A percentile compares a stretch with the other conserved stretches of the same genome.
Evolutionary conservation across 2,329 filamentous ascomycete species (phyloP).

Genomic region (Calcarisporium arbuscula): DNA sequence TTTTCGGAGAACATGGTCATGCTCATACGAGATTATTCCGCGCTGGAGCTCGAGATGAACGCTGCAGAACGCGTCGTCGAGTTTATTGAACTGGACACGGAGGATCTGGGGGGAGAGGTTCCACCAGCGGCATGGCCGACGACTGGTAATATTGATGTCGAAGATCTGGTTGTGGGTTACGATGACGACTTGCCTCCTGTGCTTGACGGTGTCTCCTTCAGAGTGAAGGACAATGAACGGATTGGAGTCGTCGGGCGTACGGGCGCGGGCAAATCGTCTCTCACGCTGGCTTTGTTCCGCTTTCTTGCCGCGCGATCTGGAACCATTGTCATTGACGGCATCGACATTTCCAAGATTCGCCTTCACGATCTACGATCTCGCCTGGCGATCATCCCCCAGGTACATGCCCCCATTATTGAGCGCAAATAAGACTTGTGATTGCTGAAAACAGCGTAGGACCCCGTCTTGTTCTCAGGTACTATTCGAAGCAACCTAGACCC

Average conservation of each 20-base stretch:
- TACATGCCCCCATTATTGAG: too few species aligned
- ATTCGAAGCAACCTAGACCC: slow-evolving; percentile 71
- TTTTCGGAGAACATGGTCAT: slow-evolving; percentile 59
- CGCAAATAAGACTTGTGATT: too few species aligned
- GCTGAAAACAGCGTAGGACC: too few species aligned
- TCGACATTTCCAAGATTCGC: slow-evolving; percentile 61
- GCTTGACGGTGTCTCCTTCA: slow-evolving; percentile 62
- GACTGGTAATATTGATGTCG: slow-evolving; percentile 63
- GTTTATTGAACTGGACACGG: slow-evolving; percentile 62
- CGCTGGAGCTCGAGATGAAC: slow-evolving; percentile 72
- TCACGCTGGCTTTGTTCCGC: slow-evolving; percentile 61
- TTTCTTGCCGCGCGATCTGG: slow-evolving; percentile 59
- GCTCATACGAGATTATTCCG: slow-evolving; percentile 60
- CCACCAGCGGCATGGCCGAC: slow-evolving; percentile 70
- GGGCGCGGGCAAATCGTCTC: slow-evolving; percentile 68
- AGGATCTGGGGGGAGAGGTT: slow-evolving; percentile 54
- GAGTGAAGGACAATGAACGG: slow-evolving; percentile 59
- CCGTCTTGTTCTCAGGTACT: slow-evolving; percentile 74
- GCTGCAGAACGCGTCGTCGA: slow-evolving; percentile 69
- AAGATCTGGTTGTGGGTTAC: slow-evolving; percentile 67
- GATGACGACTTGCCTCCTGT: slow-evolving; percentile 65
- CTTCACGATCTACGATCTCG: slow-evolving; percentile 59
- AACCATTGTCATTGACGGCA: slow-evolving; percentile 58
- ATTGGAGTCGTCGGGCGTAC: slow-evolving; percentile 73
- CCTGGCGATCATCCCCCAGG: slow-evolving; percentile 64